These are phyloP conservation scores for Dentipellis sp. DNA, from an alignment of 768 basidiomycete genomes.

Conservation along the genomic window DNA sequence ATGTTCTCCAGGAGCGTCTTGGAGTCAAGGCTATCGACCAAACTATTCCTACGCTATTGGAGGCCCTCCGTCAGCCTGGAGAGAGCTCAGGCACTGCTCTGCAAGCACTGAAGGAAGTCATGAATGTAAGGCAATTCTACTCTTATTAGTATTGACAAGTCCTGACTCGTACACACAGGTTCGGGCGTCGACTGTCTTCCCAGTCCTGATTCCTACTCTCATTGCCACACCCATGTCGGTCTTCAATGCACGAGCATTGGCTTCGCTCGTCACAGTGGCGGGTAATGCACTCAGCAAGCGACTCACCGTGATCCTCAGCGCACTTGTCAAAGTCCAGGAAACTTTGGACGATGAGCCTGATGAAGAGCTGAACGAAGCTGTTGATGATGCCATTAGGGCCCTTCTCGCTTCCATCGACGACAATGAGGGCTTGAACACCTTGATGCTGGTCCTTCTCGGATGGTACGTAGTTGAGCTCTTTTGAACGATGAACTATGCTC, in stretches of 20 bases:
- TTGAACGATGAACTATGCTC: neutral
- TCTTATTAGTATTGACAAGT: neutral
- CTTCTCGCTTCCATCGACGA: conserved; percentile 76
- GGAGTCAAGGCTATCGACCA: conserved; percentile 91
- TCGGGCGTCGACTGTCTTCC: conserved; percentile 92
- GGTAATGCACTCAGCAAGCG: conserved; percentile 84
- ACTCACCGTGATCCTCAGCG: conserved; percentile 65
- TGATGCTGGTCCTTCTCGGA: conserved; percentile 83
- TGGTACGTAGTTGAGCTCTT: conserved; percentile 44
- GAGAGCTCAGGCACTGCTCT: conserved; percentile 93
- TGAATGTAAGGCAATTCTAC: conserved; percentile 53
- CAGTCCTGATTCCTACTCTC: conserved; percentile 89
- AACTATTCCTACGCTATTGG: conserved; percentile 90
- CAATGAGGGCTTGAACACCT: conserved; percentile 77
- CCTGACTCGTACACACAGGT: conserved; percentile 40
- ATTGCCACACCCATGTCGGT: conserved; percentile 85
- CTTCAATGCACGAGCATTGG: conserved; percentile 90
- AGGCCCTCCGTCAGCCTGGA: conserved; percentile 89
- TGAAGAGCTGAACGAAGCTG: conserved; percentile 60
- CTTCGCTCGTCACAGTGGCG: conserved; percentile 88
- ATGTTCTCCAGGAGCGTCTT: conserved; percentile 85
- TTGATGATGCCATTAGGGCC: conserved; percentile 68
- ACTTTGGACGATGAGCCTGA: conserved; percentile 40
- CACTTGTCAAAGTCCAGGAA: conserved; percentile 75
- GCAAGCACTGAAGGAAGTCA: conserved; percentile 88